These are phyloP conservation scores for Hyphopichia khmerensis DNA, from an alignment of 1,139 yeast genomes.

Conservation along the genomic window DNA sequence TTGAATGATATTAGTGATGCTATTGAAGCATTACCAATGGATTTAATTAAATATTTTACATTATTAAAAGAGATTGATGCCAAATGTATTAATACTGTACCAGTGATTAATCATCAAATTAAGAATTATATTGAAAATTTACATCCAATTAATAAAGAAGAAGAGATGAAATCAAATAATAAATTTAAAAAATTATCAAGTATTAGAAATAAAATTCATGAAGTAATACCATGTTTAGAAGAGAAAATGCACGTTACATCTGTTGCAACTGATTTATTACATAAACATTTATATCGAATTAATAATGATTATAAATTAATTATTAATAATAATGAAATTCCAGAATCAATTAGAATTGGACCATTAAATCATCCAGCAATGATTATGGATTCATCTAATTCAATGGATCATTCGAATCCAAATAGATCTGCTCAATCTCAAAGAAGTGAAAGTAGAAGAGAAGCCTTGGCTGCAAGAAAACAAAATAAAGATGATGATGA, in stretches of 20 bases:
- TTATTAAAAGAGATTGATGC: conserved; percentile 92
- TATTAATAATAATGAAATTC: conserved; percentile 69
- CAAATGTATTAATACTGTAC: conserved; percentile 77
- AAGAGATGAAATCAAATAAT: conserved; percentile 5
- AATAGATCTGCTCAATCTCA: conserved; percentile 65
- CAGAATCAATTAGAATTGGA: conserved; percentile 66
- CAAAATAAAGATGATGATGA: conserved; percentile 48
- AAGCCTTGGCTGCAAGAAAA: conserved; percentile 87
- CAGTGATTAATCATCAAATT: conserved; percentile 61
- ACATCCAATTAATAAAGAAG: conserved; percentile 21
- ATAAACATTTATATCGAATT: conserved; percentile 67
- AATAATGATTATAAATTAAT: conserved; percentile 77
- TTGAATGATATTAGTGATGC: conserved; percentile 90
- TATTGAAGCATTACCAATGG: conserved; percentile 85
- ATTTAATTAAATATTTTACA: conserved; percentile 82
- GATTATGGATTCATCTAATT: conserved; percentile 51
- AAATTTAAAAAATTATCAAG: conserved; percentile 19
- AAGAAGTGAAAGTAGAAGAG: conserved; percentile 81
- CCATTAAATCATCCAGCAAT: conserved; percentile 90
- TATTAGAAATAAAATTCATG: conserved; percentile 55
- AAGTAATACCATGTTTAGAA: conserved; percentile 87
- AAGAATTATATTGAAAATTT: conserved; percentile 49
- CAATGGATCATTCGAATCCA: conserved; percentile 29
- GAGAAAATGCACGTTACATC: conserved; percentile 98
- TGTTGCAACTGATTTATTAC: conserved; percentile 78